Evolutionary conservation across 176 grass and related monocot species (phyloP).

Genomic region (Cymbopogon citratus): DNA sequence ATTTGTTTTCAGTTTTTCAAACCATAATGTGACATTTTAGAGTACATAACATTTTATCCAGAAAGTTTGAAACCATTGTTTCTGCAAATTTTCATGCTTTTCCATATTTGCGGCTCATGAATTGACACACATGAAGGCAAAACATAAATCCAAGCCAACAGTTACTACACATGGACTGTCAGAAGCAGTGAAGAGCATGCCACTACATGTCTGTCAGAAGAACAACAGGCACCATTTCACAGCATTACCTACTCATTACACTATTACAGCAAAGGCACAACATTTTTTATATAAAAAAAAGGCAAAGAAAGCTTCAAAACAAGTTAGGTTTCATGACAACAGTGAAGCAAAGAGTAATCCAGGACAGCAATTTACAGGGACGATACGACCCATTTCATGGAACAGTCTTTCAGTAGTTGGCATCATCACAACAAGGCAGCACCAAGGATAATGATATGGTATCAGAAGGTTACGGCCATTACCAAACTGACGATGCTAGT

Average conservation of each 20-base stretch:
- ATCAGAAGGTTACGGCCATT: slow-evolving; percentile 1
- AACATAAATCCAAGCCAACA: not conserved
- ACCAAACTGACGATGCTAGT: not conserved
- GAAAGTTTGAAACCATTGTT: not conserved
- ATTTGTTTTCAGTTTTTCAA: slow-evolving; percentile 9
- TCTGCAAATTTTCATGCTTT: not conserved
- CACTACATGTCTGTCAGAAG: not conserved
- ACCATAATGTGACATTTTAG: not conserved
- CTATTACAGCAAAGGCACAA: not conserved
- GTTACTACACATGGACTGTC: not conserved
- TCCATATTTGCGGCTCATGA: not conserved
- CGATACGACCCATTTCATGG: not conserved
- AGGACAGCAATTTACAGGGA: slow-evolving; percentile 4
- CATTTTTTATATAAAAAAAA: not conserved
- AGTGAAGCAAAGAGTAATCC: not conserved
- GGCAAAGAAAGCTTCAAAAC: not conserved
- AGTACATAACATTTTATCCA: not conserved
- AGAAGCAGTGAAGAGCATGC: not conserved
- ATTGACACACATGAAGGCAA: not conserved
- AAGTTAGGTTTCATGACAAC: not conserved
- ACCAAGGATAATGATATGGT: not conserved
- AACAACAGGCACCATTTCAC: not conserved
- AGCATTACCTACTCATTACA: slow-evolving; percentile 1
- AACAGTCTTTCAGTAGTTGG: slow-evolving; percentile 13
- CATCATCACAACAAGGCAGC: not conserved